Base-by-base conservation (phyloP, 768 basidiomycete species). In the Termitomyces sp. region DNA sequence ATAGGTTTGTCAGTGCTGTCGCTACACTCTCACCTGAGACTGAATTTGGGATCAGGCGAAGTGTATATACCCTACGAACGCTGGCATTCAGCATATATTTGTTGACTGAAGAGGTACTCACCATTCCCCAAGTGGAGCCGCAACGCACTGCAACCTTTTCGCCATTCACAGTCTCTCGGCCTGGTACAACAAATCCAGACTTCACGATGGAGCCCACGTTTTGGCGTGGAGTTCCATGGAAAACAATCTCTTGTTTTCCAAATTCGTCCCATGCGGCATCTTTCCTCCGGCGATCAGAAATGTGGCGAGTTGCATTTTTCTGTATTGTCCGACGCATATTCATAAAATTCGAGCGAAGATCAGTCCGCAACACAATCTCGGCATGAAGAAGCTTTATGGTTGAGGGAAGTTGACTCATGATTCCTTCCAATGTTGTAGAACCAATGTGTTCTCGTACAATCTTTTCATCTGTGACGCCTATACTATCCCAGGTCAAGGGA, bases 61-160 rank as follows among this genome's bases (percentile, higher is more conserved):
- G 59, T 60, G 22, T 60, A 60, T 18, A 60, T 60, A 27, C 59
- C 59, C 59, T 40, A 30, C 10, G 7, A 4, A 37, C 13, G 36
- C 12, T 37, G 1, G n/a, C 20, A 12, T 12, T 32, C 20, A 56
- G 26, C 13, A 22, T 46, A 36, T 5, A 37, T 39, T 18, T 10
- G 0, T 33, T 26, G n/a, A 32, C 16, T 7, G 8, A 24, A 22
- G 24, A 26, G 26, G 18, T 44, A n/a, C 50, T 36, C 33, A 50
- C 58, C 53, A 37, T 51, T 22, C 59, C 59, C 59, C 59, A 60
- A 27, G 59, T 60, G 13, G 55, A 45, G 2, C 59, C 59, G 39
- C 59, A 56, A 18, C 59, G 49, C 34, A 60, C 44, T 4, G 6
- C 44, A 4, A 60, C 51, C 10, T 5, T 10, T 42, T 51, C 44